A percentile compares a stretch with the other conserved stretches of the same genome.
Conservation (phyloP, 176 grass and related monocot genomes). For the Triticum aestivum region IWGSC_CS_RefSeq_v2.1 NC_057800.1:117880929-117881428, state of each 20-base stretch:
- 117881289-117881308: neutral
- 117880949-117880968: neutral
- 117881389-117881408: neutral
- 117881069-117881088: neutral
- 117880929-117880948: too few species aligned
- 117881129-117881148: constrained; percentile 9
- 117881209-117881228: constrained; percentile 17
- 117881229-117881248: constrained; percentile 10
- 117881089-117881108: neutral
- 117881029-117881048: neutral
- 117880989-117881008: neutral
- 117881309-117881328: neutral
- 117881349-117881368: neutral
- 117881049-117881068: neutral
- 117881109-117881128: constrained; percentile 34
- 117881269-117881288: neutral
- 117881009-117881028: neutral
- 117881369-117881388: neutral
- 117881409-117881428: too few species aligned
- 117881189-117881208: constrained; percentile 35
- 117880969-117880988: neutral
- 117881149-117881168: neutral
- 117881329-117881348: neutral
- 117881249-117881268: neutral
- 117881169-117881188: neutral